Base-by-base conservation (phyloP, 192 early-diverging fungal genomes). In the Coemansia sp. region DNA sequence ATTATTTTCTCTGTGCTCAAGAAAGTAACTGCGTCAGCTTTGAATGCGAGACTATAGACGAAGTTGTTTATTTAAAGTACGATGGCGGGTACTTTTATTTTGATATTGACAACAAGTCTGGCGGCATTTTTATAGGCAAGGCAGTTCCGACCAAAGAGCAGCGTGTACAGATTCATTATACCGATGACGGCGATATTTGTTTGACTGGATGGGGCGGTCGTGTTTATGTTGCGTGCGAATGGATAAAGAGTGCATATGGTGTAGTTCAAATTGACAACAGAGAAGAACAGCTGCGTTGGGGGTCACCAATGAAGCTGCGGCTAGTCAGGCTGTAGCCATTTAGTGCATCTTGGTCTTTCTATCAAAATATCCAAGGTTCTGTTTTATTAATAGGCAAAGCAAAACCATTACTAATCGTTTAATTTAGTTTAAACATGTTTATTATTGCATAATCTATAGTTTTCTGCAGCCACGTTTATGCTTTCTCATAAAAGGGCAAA, bases 211-310 rank as follows among this genome's bases (percentile, higher is more conserved):
- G 59, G 59, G 39, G 39, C 7, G 39, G 22, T 3, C 19, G 22
- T 11, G 45, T 60, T 14, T 60, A 27, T 22, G 39, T 22, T 19
- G 47, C 26, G 17, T 60, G 59, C 5, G 59, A 60, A 1, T 60
- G 59, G 59, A 8, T 60, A 16, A 60, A 60, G 17, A 31, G 59
- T 16, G 43, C 59, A n/a, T 60, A 21, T 23, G 59, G 59, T 19
- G 17, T 26, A 21, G 47, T 60, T 48, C 8, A 9, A 17, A n/a
- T 60, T 27, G 23, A 45, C 39, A 26, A 5, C 4, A 48, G 16
- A 27, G 45, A 60, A 11, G 39, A 45, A 12, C 41, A 60, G 45
- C 45, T 60, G n/a, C 45, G 45, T 19, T 60, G 59, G 59, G 23
- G 35, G 47, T 21, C 9, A 3, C 59, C 59, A 22, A 60, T 60